phyloP scores from a whole-genome alignment of 352 stramenopile genomes.

The Nannochloropsis limnetica region DNA sequence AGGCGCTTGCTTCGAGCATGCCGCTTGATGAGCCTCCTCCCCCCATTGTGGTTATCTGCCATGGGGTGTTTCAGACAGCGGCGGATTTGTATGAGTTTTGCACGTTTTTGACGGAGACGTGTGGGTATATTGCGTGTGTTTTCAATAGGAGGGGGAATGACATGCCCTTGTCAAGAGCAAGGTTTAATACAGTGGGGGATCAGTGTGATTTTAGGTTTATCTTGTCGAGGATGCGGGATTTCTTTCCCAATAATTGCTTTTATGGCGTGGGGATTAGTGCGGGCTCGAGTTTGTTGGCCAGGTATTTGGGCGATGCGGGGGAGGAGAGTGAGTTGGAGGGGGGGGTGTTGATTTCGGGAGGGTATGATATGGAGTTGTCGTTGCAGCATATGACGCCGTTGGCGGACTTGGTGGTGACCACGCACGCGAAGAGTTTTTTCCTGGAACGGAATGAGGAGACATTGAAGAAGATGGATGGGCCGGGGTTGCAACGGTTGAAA shows the following conservation, averaged over 20 bases:
- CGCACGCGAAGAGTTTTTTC: slow-evolving; percentile 11
- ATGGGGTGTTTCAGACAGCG: background rate
- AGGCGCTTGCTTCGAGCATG: background rate
- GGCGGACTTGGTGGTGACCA: slow-evolving; percentile 11
- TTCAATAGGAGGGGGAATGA: slow-evolving; percentile 24
- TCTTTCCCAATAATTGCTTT: slow-evolving; percentile 8
- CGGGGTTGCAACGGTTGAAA: slow-evolving; percentile 22
- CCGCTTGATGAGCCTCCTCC: background rate
- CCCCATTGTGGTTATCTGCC: slow-evolving; percentile 13
- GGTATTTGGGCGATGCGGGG: slow-evolving; percentile 16
- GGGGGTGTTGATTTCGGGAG: slow-evolving; percentile 1
- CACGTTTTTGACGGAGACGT: slow-evolving; percentile 28
- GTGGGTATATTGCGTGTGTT: background rate
- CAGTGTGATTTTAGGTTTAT: slow-evolving; percentile 6
- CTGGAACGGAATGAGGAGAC: slow-evolving; percentile 30
- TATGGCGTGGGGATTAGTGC: slow-evolving; percentile 14
- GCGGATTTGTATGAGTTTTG: slow-evolving; percentile 24
- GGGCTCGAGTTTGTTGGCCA: slow-evolving; percentile 1
- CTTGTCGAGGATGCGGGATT: background rate
- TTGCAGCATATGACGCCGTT: slow-evolving; percentile 22
- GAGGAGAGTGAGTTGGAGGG: slow-evolving; percentile 24
- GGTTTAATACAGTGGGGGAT: slow-evolving; percentile 8
- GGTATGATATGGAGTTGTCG: slow-evolving; percentile 14
- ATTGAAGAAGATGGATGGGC: background rate
- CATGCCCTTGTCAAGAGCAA: slow-evolving; percentile 6